phyloP scores from a whole-genome alignment of 495 filamentous ascomycete genomes.

The Melanomma pulvis-pyrius region DNA sequence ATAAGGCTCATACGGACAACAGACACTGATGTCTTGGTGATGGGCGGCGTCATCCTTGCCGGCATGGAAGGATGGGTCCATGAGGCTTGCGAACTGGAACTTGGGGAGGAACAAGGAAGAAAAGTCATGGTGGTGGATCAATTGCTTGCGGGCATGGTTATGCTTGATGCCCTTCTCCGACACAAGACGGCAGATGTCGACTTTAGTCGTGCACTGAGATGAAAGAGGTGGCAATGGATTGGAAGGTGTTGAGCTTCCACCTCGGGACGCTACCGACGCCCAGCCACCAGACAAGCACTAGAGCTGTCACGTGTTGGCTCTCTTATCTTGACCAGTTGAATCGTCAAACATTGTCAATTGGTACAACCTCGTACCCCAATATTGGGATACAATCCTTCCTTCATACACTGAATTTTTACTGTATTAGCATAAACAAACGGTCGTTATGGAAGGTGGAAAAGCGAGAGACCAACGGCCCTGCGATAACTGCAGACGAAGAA shows the following conservation, averaged over 20 bases:
- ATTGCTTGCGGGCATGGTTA: not conserved
- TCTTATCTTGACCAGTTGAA: too few species aligned
- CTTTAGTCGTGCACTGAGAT: not conserved
- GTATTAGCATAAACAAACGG: too few species aligned
- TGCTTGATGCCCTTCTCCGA: not conserved
- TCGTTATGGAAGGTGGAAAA: not conserved
- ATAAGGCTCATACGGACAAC: not conserved
- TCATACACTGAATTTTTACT: too few species aligned
- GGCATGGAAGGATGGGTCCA: conserved; percentile 1
- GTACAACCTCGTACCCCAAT: too few species aligned
- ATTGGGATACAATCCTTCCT: too few species aligned
- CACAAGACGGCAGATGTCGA: not conserved
- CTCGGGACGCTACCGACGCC: not conserved
- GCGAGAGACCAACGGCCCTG: not conserved
- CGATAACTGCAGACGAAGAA: conserved; percentile 6
- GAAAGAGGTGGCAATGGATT: not conserved
- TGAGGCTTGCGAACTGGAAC: not conserved
- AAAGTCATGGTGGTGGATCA: not conserved
- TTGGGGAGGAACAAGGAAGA: not conserved
- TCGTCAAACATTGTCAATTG: too few species aligned
- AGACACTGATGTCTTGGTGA: not conserved
- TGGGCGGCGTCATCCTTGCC: not conserved
- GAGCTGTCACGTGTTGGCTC: not conserved
- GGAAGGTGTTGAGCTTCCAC: too few species aligned
- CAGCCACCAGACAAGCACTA: conserved; percentile 1